A percentile compares a stretch with the other conserved stretches of the same genome.
Evolutionary conservation across 345 rosid species (phyloP).

Genomic region (Corymbia maculata): DNA sequence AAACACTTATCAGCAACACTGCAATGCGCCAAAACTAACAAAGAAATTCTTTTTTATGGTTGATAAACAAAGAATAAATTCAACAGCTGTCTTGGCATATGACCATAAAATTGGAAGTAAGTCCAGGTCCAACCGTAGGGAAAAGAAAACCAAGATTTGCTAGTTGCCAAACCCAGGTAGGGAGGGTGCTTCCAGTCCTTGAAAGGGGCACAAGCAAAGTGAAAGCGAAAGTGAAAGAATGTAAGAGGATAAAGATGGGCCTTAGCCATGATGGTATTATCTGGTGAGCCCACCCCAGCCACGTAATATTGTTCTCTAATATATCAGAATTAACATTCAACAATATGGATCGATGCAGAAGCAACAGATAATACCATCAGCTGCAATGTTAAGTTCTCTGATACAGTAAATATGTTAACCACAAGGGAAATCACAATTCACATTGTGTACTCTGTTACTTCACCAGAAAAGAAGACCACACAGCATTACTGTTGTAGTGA

Average conservation of each 20-base stretch:
- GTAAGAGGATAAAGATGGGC: background rate
- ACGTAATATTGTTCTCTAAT: background rate
- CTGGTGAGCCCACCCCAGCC: background rate
- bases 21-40: background rate
- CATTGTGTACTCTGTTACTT: background rate
- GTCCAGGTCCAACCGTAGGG: background rate
- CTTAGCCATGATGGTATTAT: background rate
- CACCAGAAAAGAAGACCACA: background rate
- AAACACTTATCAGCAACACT: background rate
- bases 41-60: background rate
- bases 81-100: background rate
- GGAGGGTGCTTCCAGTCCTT: background rate
- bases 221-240: background rate
- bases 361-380: background rate
- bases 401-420: background rate
- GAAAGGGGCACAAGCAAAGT: background rate
- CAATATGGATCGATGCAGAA: background rate
- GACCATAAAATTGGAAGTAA: background rate
- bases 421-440: background rate
- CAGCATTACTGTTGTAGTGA: background rate
- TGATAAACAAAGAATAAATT: background rate
- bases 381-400: background rate
- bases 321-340: background rate
- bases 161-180: background rate
- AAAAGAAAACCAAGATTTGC: background rate